Evolutionary conservation across 768 basidiomycete species (phyloP).

Genomic region (Kondoa malvinella): DNA sequence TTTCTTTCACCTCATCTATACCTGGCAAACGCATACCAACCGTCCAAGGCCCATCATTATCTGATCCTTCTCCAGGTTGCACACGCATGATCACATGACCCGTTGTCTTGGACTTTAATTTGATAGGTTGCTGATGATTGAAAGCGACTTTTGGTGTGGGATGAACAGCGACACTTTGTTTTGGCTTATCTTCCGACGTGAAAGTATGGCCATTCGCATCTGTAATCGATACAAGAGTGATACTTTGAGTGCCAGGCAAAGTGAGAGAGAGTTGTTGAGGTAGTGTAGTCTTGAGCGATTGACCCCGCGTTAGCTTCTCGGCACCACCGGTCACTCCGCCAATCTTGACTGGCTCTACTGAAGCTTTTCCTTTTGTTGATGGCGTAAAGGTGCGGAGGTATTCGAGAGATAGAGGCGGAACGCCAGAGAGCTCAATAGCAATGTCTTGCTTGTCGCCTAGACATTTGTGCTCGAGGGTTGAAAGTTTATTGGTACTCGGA

Average conservation of each 20-base stretch:
- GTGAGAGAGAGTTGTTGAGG: conserved; percentile 7
- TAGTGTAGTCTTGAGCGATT: not conserved
- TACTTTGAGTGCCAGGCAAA: conserved; percentile 5
- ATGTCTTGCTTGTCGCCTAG: conserved; percentile 41
- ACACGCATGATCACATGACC: conserved; percentile 13
- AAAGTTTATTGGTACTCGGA: not conserved
- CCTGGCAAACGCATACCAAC: conserved; percentile 43
- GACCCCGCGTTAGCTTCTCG: not conserved
- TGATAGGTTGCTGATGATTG: not conserved
- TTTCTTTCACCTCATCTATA: conserved; percentile 3
- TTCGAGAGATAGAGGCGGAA: conserved; percentile 40
- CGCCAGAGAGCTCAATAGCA: conserved; percentile 41
- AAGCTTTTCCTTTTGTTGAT: conserved; percentile 37
- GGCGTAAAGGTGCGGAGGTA: conserved; percentile 42
- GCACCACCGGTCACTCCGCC: conserved; percentile 48
- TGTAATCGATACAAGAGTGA: conserved; percentile 59
- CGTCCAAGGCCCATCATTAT: conserved; percentile 45
- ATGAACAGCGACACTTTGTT: conserved; percentile 34
- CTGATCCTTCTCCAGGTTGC: conserved; percentile 44
- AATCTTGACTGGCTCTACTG: conserved; percentile 51
- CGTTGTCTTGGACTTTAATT: not conserved
- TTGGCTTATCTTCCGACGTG: conserved; percentile 32
- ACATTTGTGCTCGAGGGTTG: not conserved
- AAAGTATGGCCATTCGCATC: conserved; percentile 66
- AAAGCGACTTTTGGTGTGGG: not conserved